These are phyloP conservation scores for Colletotrichum musae DNA, from an alignment of 2,329 filamentous ascomycete genomes.

Conservation along the genomic window DNA sequence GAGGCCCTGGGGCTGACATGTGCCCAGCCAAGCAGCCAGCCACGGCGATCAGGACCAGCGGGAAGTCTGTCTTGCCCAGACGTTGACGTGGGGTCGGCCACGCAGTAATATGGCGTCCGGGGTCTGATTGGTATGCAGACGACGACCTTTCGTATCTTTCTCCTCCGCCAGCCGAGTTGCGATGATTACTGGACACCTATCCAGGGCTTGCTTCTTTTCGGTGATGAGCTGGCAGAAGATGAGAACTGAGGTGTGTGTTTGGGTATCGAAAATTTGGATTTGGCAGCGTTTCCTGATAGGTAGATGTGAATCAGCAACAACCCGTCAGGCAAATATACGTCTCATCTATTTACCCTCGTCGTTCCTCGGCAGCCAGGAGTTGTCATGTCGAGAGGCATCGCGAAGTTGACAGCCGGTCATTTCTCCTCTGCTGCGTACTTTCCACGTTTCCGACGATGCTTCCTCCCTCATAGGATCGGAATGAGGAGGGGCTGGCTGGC, in stretches of 20 bases:
- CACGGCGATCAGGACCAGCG: slow-evolving; percentile 31
- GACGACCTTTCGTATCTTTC: slow-evolving; percentile 17
- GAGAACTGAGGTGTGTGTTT: background rate
- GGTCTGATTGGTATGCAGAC: slow-evolving; percentile 8
- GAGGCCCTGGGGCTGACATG: slow-evolving; percentile 23
- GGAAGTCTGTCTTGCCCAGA: slow-evolving; percentile 20
- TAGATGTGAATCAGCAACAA: too few relatives aligned
- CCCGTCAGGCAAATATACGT: too few relatives aligned
- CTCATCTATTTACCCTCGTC: background rate
- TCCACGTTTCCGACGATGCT: background rate
- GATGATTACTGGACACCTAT: background rate
- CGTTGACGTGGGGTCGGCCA: background rate
- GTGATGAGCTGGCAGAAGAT: background rate
- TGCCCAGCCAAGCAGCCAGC: slow-evolving; percentile 23
- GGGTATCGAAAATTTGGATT: background rate
- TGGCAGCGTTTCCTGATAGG: too few relatives aligned
- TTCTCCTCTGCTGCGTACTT: background rate
- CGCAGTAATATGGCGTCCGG: background rate
- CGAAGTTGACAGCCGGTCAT: background rate
- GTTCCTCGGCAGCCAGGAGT: background rate
- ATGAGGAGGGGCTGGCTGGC: background rate
- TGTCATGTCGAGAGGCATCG: background rate
- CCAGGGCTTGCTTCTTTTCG: background rate
- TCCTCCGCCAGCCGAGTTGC: slow-evolving; percentile 19
- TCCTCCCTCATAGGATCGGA: background rate